These are phyloP conservation scores for Salix caprea DNA, from an alignment of 345 rosid genomes.

Conservation along the genomic window DNA sequence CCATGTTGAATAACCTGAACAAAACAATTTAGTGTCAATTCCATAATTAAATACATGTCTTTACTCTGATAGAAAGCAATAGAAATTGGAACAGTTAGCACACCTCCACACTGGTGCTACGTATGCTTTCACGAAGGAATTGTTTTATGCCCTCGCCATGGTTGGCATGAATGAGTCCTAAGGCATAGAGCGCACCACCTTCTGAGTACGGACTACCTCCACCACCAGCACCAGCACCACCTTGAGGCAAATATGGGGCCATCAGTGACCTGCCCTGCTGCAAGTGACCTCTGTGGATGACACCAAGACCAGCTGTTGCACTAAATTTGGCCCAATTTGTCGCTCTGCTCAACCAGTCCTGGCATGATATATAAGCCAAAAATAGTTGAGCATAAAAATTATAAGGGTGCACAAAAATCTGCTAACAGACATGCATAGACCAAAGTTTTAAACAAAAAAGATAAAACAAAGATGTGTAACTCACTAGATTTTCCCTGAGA, in stretches of 20 bases:
- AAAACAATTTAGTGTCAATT: constrained; percentile 4
- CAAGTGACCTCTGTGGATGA: constrained; percentile 93
- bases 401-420: background rate
- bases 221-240: constrained; percentile 89
- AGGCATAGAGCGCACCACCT: constrained; percentile 98
- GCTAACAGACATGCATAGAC: background rate
- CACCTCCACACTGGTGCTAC: constrained; percentile 87
- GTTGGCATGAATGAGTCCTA: constrained; percentile 98
- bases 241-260: constrained; percentile 99
- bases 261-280: constrained; percentile 95
- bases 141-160: constrained; percentile 99
- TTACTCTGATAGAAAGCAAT: background rate
- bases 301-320: constrained; percentile 99
- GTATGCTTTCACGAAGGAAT: constrained; percentile 89
- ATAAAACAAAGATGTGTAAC: background rate
- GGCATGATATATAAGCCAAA: constrained; percentile 19
- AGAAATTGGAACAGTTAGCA: constrained; percentile 18
- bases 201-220: constrained; percentile 98
- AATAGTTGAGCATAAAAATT: constrained; percentile 1
- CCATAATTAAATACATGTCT: background rate
- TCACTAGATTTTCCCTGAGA: constrained; percentile 93
- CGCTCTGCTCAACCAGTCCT: constrained; percentile 99
- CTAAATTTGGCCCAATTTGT: constrained; percentile 99
- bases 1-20: constrained; percentile 98
- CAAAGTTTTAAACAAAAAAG: background rate